Base-by-base conservation (phyloP, 1,284 basidiomycete genomes). In the Apiotrichum siamense region DNA sequence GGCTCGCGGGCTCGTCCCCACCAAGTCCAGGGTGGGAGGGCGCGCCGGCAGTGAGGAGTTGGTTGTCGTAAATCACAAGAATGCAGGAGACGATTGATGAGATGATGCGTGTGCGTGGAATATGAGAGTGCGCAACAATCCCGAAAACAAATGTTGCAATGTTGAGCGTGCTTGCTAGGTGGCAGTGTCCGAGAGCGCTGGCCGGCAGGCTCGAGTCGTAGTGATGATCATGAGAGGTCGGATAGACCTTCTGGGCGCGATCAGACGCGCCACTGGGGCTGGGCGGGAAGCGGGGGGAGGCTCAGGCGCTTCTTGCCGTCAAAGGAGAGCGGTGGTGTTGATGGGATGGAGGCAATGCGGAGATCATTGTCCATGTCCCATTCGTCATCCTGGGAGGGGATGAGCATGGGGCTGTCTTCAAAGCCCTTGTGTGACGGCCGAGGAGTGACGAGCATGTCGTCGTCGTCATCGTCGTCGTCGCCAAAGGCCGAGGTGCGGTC, bases 301-400 rank as follows among this genome's bases (percentile, higher is more conserved):
- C 26, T 31, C 38, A 24, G 25, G 25, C 26, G 32, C 31, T 29
- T 21, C 21, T 23, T 36, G 26, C 15, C 41, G 27, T 43, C 41
- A 32, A 43, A 31, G 41, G 11, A 21, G 4, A 43, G 18, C 10
- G 41, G 41, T 29, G 41, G 20, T 12, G 27, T n/a, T n/a, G n/a
- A n/a, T n/a, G n/a, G n/a, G n/a, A n/a, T n/a, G n/a, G n/a, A n/a
- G n/a, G n/a, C n/a, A n/a, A n/a, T 15, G 39, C 39, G 39, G 25
- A 20, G 25, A 24, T n/a, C 7, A 29, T 25, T 23, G 25, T 27
- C 24, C 24, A 26, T 25, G 25, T 54, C 52, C 52, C 52, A 54
- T 9, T 54, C 48, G 24, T 44, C 46, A 32, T 45, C 40, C 27
- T 53, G 46, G 47, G 46, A 48, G 11, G 47, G 44, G 9, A 54